Evolutionary conservation across 2,329 filamentous ascomycete genomes (phyloP), one percentile per base, ranked within the genome.

Genomic region (Alternaria triticimaculans): DNA sequence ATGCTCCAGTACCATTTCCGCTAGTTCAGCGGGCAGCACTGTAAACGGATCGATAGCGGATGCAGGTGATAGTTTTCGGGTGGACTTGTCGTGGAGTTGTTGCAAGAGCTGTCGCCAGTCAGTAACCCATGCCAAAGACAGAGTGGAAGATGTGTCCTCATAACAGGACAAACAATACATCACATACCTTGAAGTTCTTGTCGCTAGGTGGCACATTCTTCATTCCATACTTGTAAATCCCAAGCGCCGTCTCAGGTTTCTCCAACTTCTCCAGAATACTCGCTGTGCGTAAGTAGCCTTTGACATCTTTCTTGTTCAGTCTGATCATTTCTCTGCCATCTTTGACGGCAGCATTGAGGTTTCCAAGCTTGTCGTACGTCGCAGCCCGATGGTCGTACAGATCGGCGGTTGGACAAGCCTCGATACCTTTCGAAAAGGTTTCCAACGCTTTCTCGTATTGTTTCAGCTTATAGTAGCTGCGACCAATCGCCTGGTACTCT

Each of bases 301-400:
- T 83, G n/a, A 85, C 81, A 75, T 88, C 84, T 21, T 81, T 79
- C 58, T 82, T 83, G 50, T 84, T 77, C 15, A 80, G 67, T 59
- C 83, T 83, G 59, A 90, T 87, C 80, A 88, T 87, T 20, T 80
- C 80, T 65, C 84, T 84, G n/a, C 85, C 85, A 81, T 89, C 87
- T 59, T 82, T 81, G 10, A 89, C 80, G 0, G 87, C 87, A 12
- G 80, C 76, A 23, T 84, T 80, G 63, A 84, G 80, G 62, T 87
- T 76, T 15, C 80, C 80, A 10, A 88, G 77, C 71, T 87, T 88
- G 53, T 84, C 84, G 62, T 86, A 83, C 37, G 84, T 84, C 12
- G 87, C 87, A 41, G 86, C 84, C 53, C 87, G 84, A 63, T 85
- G 83, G 72, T 89, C 87, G 50, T 87, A 79, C 28, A 88, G 78